A percentile compares a stretch with the other conserved stretches of the same genome.
Conservation (phyloP, 768 basidiomycete genomes). For the Leccinum broughii region DNA sequence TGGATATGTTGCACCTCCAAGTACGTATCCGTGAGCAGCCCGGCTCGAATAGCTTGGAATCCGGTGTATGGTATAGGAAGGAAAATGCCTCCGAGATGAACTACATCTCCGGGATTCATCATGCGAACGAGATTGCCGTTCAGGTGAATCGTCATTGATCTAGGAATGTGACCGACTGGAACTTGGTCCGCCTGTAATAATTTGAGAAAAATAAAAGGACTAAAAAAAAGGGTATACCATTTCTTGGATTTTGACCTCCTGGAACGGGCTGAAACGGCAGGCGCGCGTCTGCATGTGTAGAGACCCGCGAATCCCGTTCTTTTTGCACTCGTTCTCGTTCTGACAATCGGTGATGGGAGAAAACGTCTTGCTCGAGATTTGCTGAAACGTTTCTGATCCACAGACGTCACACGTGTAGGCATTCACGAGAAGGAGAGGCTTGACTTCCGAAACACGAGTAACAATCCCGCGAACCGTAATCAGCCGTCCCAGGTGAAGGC, state of each 20-base stretch:
- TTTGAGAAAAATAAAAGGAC: conserved; percentile 9
- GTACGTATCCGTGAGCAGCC: conserved; percentile 95
- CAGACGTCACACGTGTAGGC: conserved; percentile 99
- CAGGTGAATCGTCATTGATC: conserved; percentile 97
- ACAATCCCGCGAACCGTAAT: conserved; percentile 98
- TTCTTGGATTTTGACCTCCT: conserved; percentile 98
- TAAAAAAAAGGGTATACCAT: conserved; percentile 58
- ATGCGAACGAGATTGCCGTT: conserved; percentile 85
- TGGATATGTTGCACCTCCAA: conserved; percentile 88
- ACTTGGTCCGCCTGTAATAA: conserved; percentile 88
- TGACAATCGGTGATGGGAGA: conserved; percentile 86
- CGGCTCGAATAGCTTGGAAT: conserved; percentile 95
- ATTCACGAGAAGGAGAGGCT: conserved; percentile 94
- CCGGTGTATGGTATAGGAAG: conserved; percentile 97
- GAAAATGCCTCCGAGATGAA: conserved; percentile 95
- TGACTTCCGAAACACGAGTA: conserved; percentile 98
- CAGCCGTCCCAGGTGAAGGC: conserved; percentile 81
- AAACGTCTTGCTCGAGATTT: conserved; percentile 90
- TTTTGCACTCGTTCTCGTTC: conserved; percentile 81
- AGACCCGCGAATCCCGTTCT: conserved; percentile 84
- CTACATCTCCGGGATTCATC: conserved; percentile 95
- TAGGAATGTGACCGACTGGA: conserved; percentile 97
- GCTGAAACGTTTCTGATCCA: conserved; percentile 98
- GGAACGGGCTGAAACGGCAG: conserved; percentile 95
- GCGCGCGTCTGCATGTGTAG: conserved; percentile 99